Conservation (phyloP, 1,284 basidiomycete species). For the Ceratobasidium sp. region DNA sequence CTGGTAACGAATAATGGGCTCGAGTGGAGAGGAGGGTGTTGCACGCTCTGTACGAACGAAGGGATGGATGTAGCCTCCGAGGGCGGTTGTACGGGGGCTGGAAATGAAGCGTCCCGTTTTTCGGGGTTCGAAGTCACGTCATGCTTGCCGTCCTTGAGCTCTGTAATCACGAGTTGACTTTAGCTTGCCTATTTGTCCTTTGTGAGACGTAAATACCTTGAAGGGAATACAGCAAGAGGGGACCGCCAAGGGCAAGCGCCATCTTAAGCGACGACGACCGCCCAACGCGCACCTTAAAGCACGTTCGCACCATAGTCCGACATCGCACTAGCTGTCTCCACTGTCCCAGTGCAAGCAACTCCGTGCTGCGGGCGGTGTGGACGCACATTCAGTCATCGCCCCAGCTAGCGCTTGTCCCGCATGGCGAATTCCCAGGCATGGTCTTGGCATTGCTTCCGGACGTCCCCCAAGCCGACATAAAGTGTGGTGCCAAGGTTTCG, state of each 20-base stretch:
- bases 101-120: background rate
- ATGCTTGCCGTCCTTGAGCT: conserved; percentile 2
- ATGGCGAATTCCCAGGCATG: conserved; percentile 21
- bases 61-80: conserved; percentile 14
- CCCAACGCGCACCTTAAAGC: background rate
- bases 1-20: conserved; percentile 12
- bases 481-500: conserved; percentile 23
- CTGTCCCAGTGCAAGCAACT: background rate
- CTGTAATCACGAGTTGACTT: background rate
- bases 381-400: conserved; percentile 16
- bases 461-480: conserved; percentile 15
- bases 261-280: conserved; percentile 2
- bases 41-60: conserved; percentile 2
- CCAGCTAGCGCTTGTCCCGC: conserved; percentile 3
- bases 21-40: background rate
- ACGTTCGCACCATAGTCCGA: background rate
- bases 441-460: conserved; percentile 42
- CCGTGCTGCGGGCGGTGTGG: conserved; percentile 9
- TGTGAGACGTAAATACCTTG: conserved; percentile 24
- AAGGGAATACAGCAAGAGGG: conserved; percentile 23
- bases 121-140: background rate
- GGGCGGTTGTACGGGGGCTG: background rate
- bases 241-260: conserved; percentile 15
- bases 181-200: background rate
- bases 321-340: background rate